A percentile compares a stretch with the other conserved stretches of the same genome.
These are phyloP conservation scores for Podila verticillata DNA, from an alignment of 192 early-diverging fungal genomes.

Conservation along the genomic window DNA sequence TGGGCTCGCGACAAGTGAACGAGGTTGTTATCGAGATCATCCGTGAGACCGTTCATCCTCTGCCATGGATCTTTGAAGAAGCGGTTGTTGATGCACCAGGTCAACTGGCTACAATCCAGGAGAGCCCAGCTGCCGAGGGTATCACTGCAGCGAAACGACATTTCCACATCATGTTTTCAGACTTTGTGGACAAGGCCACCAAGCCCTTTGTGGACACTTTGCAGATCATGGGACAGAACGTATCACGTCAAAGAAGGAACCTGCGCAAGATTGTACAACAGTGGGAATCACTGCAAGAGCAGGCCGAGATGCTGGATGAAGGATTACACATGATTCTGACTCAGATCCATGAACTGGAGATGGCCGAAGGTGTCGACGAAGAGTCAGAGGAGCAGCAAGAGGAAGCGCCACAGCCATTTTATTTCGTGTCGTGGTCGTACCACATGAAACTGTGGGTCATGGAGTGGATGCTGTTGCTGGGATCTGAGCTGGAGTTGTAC, in stretches of 20 bases:
- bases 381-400: not conserved
- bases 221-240: conserved; percentile 67
- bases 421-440: conserved; percentile 74
- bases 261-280: conserved; percentile 63
- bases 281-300: conserved; percentile 68
- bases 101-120: conserved; percentile 13
- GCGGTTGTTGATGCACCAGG: conserved; percentile 8
- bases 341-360: not conserved
- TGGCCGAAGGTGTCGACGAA: not conserved
- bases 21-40: conserved; percentile 25
- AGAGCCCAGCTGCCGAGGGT: conserved; percentile 4
- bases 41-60: conserved; percentile 17
- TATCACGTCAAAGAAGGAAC: conserved; percentile 67
- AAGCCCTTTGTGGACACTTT: conserved; percentile 64
- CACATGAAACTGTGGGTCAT: conserved; percentile 66
- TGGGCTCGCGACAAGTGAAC: conserved; percentile 41
- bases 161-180: conserved; percentile 5
- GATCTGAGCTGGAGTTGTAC: conserved; percentile 78
- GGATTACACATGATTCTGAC: conserved; percentile 16
- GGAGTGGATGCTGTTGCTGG: conserved; percentile 63
- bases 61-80: conserved; percentile 21
- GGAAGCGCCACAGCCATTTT: conserved; percentile 43
- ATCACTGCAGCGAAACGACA: conserved; percentile 1
- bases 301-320: conserved; percentile 50
- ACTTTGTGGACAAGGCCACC: conserved; percentile 30